Conservation (phyloP, 257 asterid genomes). For the Echites panduratus region DNA sequence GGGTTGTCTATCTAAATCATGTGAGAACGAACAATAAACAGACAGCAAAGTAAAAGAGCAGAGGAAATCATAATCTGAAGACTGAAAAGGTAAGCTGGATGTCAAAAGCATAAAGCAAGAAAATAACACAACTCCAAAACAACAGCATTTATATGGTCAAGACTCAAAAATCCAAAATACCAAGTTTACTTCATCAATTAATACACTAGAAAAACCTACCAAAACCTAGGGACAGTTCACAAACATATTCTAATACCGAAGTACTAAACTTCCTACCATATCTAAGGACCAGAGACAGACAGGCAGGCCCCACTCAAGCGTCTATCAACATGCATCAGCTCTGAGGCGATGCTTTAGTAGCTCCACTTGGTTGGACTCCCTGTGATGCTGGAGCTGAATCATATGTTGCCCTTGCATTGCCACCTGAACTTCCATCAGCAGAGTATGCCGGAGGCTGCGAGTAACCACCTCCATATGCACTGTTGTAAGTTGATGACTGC, state of each 20-base stretch:
- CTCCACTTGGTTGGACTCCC: conserved; percentile 38
- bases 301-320: background rate
- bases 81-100: background rate
- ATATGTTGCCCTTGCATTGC: conserved; percentile 26
- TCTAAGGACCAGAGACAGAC: background rate
- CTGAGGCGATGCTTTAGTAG: conserved; percentile 51
- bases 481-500: conserved; percentile 28
- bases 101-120: background rate
- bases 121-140: background rate
- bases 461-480: conserved; percentile 45
- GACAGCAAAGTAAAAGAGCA: background rate
- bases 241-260: background rate
- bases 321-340: conserved; percentile 19
- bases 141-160: background rate
- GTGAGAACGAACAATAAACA: too few relatives aligned
- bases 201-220: conserved; percentile 1
- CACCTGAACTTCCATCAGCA: conserved; percentile 38
- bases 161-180: background rate
- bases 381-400: conserved; percentile 47
- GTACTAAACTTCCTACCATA: background rate
- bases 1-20: background rate
- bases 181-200: background rate
- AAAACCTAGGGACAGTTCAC: background rate
- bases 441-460: conserved; percentile 55
- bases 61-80: background rate